phyloP scores from a whole-genome alignment of 306 rosid species.

The Gynostemma pentaphyllum region DNA sequence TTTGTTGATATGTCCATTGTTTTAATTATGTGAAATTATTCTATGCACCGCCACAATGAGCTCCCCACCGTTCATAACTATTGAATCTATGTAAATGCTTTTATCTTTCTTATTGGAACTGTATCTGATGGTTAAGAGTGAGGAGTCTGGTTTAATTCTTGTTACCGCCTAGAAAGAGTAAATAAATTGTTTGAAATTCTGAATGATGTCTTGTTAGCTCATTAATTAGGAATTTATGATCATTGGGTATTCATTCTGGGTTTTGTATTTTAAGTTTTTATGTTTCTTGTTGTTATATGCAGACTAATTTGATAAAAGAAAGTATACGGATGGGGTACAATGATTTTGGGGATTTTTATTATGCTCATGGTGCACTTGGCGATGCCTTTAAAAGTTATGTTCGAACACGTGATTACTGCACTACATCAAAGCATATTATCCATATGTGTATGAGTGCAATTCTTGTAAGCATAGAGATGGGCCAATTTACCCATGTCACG shows the following conservation, averaged over 20 bases:
- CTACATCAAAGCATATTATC: conserved; percentile 80
- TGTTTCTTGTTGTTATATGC: conserved; percentile 10
- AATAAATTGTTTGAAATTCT: neutral
- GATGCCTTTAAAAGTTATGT: conserved; percentile 90
- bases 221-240: neutral
- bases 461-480: conserved; percentile 97
- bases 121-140: too few species aligned
- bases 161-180: neutral
- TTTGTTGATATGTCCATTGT: neutral
- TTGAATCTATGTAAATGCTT: too few species aligned
- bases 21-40: too few species aligned
- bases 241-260: neutral
- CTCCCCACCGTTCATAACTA: too few species aligned
- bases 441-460: conserved; percentile 94
- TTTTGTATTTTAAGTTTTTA: neutral
- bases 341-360: conserved; percentile 93
- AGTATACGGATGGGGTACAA: conserved; percentile 99
- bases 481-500: conserved; percentile 87
- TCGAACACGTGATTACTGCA: conserved; percentile 97
- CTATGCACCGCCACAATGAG: neutral
- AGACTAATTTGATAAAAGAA: conserved; percentile 98
- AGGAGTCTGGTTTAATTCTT: too few species aligned
- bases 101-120: too few species aligned
- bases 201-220: neutral
- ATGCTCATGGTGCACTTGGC: conserved; percentile 77